phyloP scores from a whole-genome alignment of 2,329 filamentous ascomycete genomes.

The Lasiodiplodia gonubiensis region DNA sequence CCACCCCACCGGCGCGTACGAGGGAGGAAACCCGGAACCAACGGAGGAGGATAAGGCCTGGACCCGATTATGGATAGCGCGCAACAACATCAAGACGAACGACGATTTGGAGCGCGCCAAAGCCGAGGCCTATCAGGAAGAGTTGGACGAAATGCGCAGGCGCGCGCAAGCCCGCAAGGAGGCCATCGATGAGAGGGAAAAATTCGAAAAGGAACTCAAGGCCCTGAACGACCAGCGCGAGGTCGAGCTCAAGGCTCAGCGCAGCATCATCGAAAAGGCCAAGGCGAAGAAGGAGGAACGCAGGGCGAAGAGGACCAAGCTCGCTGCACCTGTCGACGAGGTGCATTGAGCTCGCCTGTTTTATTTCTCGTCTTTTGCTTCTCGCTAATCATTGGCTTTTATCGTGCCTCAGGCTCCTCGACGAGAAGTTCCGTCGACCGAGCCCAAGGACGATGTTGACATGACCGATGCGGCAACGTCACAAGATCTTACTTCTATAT shows the following conservation, averaged over 20 bases:
- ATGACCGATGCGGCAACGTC: neutral
- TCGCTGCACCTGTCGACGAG: slow-evolving; percentile 23
- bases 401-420: neutral
- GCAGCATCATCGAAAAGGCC: slow-evolving; percentile 48
- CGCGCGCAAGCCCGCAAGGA: slow-evolving; percentile 43
- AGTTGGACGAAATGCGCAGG: slow-evolving; percentile 39
- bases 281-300: slow-evolving; percentile 41
- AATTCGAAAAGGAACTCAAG: slow-evolving; percentile 51
- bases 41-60: slow-evolving; percentile 39
- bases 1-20: slow-evolving; percentile 53
- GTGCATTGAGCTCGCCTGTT: slow-evolving; percentile 13
- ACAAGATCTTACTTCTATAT: neutral
- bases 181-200: slow-evolving; percentile 49
- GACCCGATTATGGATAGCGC: slow-evolving; percentile 47
- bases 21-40: slow-evolving; percentile 52
- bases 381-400: slow-evolving; percentile 3
- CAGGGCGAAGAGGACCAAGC: slow-evolving; percentile 38
- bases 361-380: neutral
- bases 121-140: slow-evolving; percentile 37
- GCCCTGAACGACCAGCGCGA: slow-evolving; percentile 51
- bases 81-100: slow-evolving; percentile 43
- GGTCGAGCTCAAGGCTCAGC: slow-evolving; percentile 53
- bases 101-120: slow-evolving; percentile 45
- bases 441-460: neutral
- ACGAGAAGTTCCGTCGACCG: neutral